Base-by-base conservation (phyloP, 495 filamentous ascomycete species). In the Trichoderma gamsii region DNA sequence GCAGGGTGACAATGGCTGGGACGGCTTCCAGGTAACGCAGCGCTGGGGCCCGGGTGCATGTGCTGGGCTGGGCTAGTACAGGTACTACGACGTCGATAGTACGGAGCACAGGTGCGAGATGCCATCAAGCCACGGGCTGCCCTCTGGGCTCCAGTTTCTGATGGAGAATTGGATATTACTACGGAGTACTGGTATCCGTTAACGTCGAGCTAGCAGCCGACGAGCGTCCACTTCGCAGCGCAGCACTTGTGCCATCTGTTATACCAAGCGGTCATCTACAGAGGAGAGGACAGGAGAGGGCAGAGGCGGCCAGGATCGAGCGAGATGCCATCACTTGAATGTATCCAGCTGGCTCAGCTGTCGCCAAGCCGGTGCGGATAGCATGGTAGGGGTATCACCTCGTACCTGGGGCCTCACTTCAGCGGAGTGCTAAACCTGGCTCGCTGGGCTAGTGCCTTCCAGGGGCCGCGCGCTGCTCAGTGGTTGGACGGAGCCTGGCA, bases 1-100 rank as follows among this genome's bases (percentile, higher is more conserved):
- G 27, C 56, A 61, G 56, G 56, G 25, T 32, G 25, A 32, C 23
- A 27, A 61, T 32, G 56, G 18, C 18, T 52, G 21, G 49, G 49
- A 52, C 21, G 56, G 56, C 15, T 32, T 38, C 35, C 23, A 61
- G 56, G 56, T 61, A 61, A 61, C 56, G 56, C 56, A 61, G 56
- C 27, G 56, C 56, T 21, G 56, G 56, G 56, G 49, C 7, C 18
- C 18, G n/a, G 15, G 18, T 21, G 5, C 49, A 52, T 4, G 18
- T 9, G 18, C 5, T 51, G 29, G 29, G 29, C 29, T 29, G 29
- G 29, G 29, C 29, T 38, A 38, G 35, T 38, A 38, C 35, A 38
- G 35, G 35, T 38, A 38, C 35, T 38, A 9, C 35, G 35, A 23
- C 21, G 7, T 9, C 8, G 49, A 52, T 52, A 21, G 7, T n/a